Conservation (phyloP, 208 protist species). For the Strigomonas culicis region DNA sequence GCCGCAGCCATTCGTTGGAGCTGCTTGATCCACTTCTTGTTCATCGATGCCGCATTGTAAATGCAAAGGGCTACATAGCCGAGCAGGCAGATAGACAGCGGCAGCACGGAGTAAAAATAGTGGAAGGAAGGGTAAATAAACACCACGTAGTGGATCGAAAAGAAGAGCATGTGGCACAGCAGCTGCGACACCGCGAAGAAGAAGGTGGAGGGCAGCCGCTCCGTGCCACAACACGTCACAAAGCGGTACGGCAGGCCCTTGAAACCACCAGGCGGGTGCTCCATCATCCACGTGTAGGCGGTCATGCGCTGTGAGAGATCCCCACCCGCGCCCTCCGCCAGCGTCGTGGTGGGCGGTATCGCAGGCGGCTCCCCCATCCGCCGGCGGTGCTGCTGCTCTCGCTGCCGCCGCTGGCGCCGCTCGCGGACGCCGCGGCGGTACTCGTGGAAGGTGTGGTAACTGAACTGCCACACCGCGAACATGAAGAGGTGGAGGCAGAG, state of each 20-base stretch:
- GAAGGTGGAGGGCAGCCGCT: constrained; percentile 38
- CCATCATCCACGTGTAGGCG: constrained; percentile 73
- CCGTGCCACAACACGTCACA: constrained; percentile 37
- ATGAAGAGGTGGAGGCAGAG: constrained; percentile 56
- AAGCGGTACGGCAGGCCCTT: constrained; percentile 49
- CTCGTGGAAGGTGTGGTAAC: constrained; percentile 61
- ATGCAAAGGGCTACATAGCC: constrained; percentile 35
- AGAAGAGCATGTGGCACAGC: constrained; percentile 45
- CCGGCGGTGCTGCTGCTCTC: too few species aligned
- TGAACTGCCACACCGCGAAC: constrained; percentile 58
- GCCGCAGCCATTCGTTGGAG: constrained; percentile 36
- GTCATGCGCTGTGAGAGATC: constrained; percentile 46
- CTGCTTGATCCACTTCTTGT: constrained; percentile 50
- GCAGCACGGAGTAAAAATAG: constrained; percentile 32
- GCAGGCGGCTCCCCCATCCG: too few species aligned
- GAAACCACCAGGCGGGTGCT: constrained; percentile 48
- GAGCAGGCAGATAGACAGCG: constrained; percentile 35
- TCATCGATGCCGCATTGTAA: constrained; percentile 52
- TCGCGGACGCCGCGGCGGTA: constrained; percentile 23
- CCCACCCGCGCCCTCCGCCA: constrained; percentile 28
- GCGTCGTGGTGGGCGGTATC: constrained; percentile 30
- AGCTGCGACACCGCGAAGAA: constrained; percentile 52
- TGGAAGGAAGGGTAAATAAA: constrained; percentile 48
- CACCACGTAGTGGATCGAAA: constrained; percentile 31
- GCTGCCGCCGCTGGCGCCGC: too few species aligned